These are phyloP conservation scores for Otatea glauca DNA, from an alignment of 176 grass and related monocot genomes.

Conservation along the genomic window DNA sequence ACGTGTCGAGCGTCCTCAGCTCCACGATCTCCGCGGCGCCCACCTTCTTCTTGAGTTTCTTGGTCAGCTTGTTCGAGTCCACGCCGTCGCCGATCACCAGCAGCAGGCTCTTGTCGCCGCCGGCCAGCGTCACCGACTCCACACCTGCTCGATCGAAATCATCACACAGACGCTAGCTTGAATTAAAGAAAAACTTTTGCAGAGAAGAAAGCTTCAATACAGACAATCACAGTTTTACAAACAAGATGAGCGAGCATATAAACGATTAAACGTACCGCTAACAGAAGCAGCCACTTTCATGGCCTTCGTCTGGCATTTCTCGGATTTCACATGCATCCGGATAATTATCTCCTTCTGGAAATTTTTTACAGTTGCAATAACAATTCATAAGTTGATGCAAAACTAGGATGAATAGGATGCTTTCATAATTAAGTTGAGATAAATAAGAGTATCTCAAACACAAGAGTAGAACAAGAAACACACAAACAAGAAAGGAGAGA, in stretches of 20 bases:
- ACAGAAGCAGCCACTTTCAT: constrained; percentile 54
- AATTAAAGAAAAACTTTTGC: neutral
- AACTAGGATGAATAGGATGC: neutral
- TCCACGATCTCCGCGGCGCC: constrained; percentile 54
- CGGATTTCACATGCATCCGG: constrained; percentile 42
- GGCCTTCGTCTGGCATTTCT: constrained; percentile 51
- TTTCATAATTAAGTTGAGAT: neutral
- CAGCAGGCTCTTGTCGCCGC: constrained; percentile 53
- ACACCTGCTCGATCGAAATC: constrained; percentile 42
- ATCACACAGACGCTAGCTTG: neutral
- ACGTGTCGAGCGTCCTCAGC: constrained; percentile 49
- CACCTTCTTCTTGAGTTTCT: constrained; percentile 52
- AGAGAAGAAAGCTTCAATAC: neutral
- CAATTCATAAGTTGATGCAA: neutral
- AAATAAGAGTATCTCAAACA: neutral
- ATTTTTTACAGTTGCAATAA: neutral
- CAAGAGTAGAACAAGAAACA: neutral
- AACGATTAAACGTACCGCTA: constrained; percentile 7
- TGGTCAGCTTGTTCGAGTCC: constrained; percentile 54
- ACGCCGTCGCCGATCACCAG: constrained; percentile 59
- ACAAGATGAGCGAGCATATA: neutral
- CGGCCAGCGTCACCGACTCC: constrained; percentile 53
- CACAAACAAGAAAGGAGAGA: neutral
- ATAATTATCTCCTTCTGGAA: constrained; percentile 65
- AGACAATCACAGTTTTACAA: neutral